These are phyloP conservation scores for Camellia granthamiana DNA, from an alignment of 148 eudicot genomes.

Conservation along the genomic window DNA sequence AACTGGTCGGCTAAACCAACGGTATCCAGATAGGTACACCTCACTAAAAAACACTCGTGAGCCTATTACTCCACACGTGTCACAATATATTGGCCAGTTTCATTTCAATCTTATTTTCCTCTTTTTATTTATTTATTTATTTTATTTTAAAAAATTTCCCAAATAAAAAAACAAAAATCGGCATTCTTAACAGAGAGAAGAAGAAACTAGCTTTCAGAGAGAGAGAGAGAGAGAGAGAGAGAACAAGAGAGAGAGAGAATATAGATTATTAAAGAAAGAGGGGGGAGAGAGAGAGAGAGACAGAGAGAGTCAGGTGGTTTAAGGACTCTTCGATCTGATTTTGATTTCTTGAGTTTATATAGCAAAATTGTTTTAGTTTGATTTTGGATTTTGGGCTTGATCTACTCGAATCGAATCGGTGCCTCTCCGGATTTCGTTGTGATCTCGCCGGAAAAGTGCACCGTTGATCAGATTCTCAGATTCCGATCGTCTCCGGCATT, in stretches of 20 bases:
- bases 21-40: too few relatives aligned
- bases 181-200: not conserved
- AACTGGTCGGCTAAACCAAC: too few relatives aligned
- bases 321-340: slow-evolving; percentile 12
- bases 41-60: too few relatives aligned
- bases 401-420: not conserved
- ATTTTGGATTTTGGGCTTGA: not conserved
- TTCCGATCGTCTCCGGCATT: slow-evolving; percentile 1
- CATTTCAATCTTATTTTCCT: not conserved
- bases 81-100: not conserved
- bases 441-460: slow-evolving; percentile 13
- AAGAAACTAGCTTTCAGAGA: not conserved
- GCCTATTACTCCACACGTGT: too few relatives aligned
- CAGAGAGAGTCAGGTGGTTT: slow-evolving; percentile 7
- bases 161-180: not conserved
- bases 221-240: slow-evolving; percentile 10
- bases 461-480: not conserved
- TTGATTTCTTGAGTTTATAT: not conserved
- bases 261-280: too few relatives aligned
- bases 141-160: too few relatives aligned
- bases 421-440: not conserved
- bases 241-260: not conserved
- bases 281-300: not conserved
- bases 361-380: not conserved
- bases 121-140: not conserved